Conservation (phyloP, 768 basidiomycete species). For the Chlorophyllum brunneum region DNA sequence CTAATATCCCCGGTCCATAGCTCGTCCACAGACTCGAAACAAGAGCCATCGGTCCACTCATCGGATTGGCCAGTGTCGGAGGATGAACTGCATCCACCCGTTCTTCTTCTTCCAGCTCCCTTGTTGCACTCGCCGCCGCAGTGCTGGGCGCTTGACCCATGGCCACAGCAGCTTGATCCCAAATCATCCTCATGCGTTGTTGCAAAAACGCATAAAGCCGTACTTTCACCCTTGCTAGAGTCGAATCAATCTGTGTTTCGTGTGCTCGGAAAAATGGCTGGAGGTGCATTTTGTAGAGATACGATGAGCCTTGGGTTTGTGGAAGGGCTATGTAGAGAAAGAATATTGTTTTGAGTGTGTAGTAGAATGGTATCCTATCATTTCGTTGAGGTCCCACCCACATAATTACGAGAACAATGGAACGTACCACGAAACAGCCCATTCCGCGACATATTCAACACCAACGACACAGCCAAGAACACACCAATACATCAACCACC, state of each 20-base stretch:
- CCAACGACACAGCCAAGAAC: conserved; percentile 79
- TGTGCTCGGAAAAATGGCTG: conserved; percentile 81
- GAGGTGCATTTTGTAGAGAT: conserved; percentile 76
- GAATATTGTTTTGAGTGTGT: conserved; percentile 74
- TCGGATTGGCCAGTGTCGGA: conserved; percentile 48
- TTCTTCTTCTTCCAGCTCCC: conserved; percentile 7
- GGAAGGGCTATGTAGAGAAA: conserved; percentile 89
- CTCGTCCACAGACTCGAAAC: conserved; percentile 69
- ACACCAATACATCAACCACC: conserved; percentile 99
- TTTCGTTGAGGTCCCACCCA: background rate
- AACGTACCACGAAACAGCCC: conserved; percentile 81
- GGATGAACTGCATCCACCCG: conserved; percentile 20
- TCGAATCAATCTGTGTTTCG: conserved; percentile 80
- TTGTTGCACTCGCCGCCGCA: background rate
- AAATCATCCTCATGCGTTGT: conserved; percentile 54
- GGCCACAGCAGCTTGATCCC: conserved; percentile 57
- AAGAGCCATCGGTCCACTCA: conserved; percentile 63
- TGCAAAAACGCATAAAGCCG: conserved; percentile 63
- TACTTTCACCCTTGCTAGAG: conserved; percentile 62
- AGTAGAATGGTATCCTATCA: conserved; percentile 85
- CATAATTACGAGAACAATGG: background rate
- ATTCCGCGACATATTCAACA: conserved; percentile 81
- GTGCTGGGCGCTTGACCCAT: conserved; percentile 37
- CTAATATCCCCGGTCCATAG: conserved; percentile 71
- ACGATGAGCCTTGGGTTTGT: conserved; percentile 84